Conservation (phyloP, 805 yeast genomes). For the Candida silvicultrix region DNA sequence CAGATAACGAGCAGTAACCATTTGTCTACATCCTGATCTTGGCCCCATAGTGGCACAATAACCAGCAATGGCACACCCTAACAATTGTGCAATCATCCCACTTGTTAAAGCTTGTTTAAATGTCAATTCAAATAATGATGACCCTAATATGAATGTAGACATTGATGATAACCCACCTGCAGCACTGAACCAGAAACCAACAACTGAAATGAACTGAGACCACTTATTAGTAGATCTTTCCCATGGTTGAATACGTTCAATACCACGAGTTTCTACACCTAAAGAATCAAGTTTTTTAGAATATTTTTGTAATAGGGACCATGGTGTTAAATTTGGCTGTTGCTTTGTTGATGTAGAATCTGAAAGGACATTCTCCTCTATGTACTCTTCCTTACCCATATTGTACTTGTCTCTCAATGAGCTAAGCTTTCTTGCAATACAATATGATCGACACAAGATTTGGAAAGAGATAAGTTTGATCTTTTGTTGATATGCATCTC, state of each 20-base stretch:
- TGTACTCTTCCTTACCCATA: neutral
- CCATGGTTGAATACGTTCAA: conserved; percentile 65
- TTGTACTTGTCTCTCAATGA: too few species aligned
- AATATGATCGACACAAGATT: too few species aligned
- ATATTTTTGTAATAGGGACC: conserved; percentile 20
- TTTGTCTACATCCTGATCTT: conserved; percentile 81
- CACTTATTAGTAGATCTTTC: conserved; percentile 43
- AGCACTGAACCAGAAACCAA: conserved; percentile 80
- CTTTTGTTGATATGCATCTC: neutral
- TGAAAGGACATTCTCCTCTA: neutral
- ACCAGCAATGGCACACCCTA: conserved; percentile 76
- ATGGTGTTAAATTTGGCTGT: conserved; percentile 17
- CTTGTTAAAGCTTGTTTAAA: conserved; percentile 55
- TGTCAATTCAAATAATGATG: conserved; percentile 62
- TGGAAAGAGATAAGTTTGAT: too few species aligned
- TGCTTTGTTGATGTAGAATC: neutral
- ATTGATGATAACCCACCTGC: conserved; percentile 86
- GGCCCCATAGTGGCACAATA: conserved; percentile 88
- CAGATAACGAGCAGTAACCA: conserved; percentile 73
- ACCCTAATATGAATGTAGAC: conserved; percentile 77
- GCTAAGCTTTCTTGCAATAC: too few species aligned
- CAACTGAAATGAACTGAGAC: conserved; percentile 38
- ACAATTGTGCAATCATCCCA: conserved; percentile 55
- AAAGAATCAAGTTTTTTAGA: conserved; percentile 44
- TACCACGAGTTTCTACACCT: conserved; percentile 75